phyloP scores from a whole-genome alignment of 495 filamentous ascomycete genomes.

The Hyaloscypha bicolor region DNA sequence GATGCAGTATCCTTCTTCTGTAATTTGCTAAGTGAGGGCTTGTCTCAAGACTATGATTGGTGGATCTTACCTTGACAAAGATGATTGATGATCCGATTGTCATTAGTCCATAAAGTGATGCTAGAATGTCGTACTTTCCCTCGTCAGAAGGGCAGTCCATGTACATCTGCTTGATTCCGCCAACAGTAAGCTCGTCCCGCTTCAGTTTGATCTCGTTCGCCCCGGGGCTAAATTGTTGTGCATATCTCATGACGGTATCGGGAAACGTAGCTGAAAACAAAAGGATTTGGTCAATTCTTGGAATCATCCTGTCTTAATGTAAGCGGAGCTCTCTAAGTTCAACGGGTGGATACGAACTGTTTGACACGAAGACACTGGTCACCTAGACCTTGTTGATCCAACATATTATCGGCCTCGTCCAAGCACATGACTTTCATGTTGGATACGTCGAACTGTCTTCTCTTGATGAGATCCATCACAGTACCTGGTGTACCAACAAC shows the following conservation, averaged over 20 bases:
- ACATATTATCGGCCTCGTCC: slow-evolving; percentile 96
- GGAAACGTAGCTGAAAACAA: slow-evolving; percentile 98
- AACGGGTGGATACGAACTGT: slow-evolving; percentile 54
- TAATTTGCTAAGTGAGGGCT: slow-evolving; percentile 8
- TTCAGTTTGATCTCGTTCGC: slow-evolving; percentile 87
- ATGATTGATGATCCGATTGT: slow-evolving; percentile 97
- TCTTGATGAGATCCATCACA: slow-evolving; percentile 80
- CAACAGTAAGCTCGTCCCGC: slow-evolving; percentile 89
- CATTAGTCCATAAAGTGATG: slow-evolving; percentile 91
- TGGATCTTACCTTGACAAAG: slow-evolving; percentile 76
- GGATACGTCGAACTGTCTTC: slow-evolving; percentile 63
- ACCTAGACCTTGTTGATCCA: slow-evolving; percentile 88
- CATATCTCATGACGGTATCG: slow-evolving; percentile 76
- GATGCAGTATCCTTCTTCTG: slow-evolving; percentile 79
- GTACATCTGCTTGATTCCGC: slow-evolving; percentile 95
- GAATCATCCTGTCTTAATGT: slow-evolving; percentile 58
- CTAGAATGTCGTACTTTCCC: slow-evolving; percentile 84
- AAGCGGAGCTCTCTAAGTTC: slow-evolving; percentile 19
- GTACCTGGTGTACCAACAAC: slow-evolving; percentile 96
- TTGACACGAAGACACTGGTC: slow-evolving; percentile 94
- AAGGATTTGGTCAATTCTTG: slow-evolving; percentile 73
- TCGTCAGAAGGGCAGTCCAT: slow-evolving; percentile 82
- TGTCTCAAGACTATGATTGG: neutral
- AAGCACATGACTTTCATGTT: slow-evolving; percentile 78
- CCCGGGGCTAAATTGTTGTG: slow-evolving; percentile 74